phyloP scores from a whole-genome alignment of 495 filamentous ascomycete genomes.

The Aspergillus ostianus region DNA sequence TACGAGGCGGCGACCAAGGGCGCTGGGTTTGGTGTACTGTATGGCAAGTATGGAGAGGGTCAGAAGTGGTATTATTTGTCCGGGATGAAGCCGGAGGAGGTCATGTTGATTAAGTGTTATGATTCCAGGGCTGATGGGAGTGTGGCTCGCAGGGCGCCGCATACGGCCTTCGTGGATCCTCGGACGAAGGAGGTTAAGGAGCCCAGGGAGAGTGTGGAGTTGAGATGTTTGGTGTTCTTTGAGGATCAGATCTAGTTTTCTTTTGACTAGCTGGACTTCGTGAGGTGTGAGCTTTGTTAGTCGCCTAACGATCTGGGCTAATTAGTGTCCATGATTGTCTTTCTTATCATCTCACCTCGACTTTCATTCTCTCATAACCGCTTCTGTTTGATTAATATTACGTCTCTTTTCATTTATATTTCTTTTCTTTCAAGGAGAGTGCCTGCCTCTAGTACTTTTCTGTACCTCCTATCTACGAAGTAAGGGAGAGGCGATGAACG shows the following conservation, averaged over 20 bases:
- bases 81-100: slow-evolving; percentile 1
- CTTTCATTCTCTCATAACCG: too few relatives aligned
- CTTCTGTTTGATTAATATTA: too few relatives aligned
- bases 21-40: not conserved
- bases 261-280: not conserved
- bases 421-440: too few relatives aligned
- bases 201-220: slow-evolving; percentile 1
- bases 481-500: too few relatives aligned
- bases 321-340: too few relatives aligned
- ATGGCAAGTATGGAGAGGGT: slow-evolving; percentile 1
- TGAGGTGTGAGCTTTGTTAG: too few relatives aligned
- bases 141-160: not conserved
- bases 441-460: too few relatives aligned
- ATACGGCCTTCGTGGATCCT: slow-evolving; percentile 3
- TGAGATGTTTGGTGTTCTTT: slow-evolving; percentile 7
- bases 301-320: too few relatives aligned
- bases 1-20: not conserved
- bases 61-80: slow-evolving; percentile 10
- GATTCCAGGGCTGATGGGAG: slow-evolving; percentile 5
- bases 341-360: too few relatives aligned
- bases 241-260: not conserved
- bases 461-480: too few relatives aligned
- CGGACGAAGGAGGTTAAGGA: not conserved
- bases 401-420: too few relatives aligned
- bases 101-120: slow-evolving; percentile 6